These are phyloP conservation scores for Musa schizocarpa DNA, from an alignment of 176 grass and related monocot genomes.

Conservation along the genomic window DNA sequence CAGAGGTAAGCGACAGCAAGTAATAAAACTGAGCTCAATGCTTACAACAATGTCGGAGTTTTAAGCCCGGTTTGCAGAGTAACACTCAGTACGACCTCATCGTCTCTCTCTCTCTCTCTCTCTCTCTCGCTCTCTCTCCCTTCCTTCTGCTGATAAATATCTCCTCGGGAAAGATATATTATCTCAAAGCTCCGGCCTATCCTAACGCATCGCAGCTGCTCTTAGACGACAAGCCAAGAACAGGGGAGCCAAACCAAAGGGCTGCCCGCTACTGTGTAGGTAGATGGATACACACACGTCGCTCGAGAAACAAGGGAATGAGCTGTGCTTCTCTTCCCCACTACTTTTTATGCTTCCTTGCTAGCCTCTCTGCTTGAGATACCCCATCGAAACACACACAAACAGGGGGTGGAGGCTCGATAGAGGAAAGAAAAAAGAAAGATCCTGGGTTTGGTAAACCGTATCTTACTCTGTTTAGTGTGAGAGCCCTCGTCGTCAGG, in stretches of 20 bases:
- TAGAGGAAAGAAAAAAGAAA: neutral
- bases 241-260: neutral
- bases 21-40: conserved; percentile 5
- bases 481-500: neutral
- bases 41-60: conserved; percentile 3
- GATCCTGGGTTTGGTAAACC: neutral
- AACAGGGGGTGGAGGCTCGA: neutral
- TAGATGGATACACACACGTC: too few species aligned
- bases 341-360: too few species aligned
- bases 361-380: too few species aligned
- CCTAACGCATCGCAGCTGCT: too few species aligned
- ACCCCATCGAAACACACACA: too few species aligned
- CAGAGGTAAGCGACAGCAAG: neutral
- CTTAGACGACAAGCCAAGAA: neutral
- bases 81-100: neutral
- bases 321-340: too few species aligned
- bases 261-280: too few species aligned
- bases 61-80: neutral
- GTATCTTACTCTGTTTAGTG: conserved; percentile 2
- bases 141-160: too few species aligned
- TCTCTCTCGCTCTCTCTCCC: neutral
- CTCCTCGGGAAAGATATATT: too few species aligned
- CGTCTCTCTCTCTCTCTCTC: neutral
- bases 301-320: too few species aligned
- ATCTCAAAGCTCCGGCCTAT: too few species aligned